Conservation (phyloP, 768 basidiomycete species). For the Suillus ampliporus region DNA sequence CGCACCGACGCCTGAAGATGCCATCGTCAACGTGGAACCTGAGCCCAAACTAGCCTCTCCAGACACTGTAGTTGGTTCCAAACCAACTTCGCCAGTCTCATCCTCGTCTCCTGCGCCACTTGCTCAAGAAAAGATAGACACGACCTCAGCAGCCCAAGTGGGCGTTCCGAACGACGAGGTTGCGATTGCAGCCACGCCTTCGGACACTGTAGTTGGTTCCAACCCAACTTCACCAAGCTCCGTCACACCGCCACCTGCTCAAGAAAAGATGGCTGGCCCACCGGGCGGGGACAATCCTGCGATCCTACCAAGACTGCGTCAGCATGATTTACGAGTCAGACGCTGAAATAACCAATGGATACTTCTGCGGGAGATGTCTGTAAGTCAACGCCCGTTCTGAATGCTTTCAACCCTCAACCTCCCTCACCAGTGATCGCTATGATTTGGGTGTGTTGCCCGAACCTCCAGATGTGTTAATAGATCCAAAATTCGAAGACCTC, state of each 20-base stretch:
- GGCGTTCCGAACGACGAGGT: background rate
- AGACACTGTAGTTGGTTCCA: background rate
- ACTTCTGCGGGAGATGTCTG: slow-evolving; percentile 58
- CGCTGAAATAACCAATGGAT: slow-evolving; percentile 32
- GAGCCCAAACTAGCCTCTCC: background rate
- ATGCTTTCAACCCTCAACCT: background rate
- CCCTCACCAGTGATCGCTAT: slow-evolving; percentile 28
- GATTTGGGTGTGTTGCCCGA: slow-evolving; percentile 33
- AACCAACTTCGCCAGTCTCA: background rate
- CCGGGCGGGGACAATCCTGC: slow-evolving; percentile 26
- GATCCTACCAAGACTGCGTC: slow-evolving; percentile 52
- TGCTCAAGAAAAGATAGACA: slow-evolving; percentile 1
- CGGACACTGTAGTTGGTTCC: slow-evolving; percentile 2
- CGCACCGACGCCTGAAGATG: background rate
- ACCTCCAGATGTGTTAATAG: slow-evolving; percentile 33
- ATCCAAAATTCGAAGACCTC: slow-evolving; percentile 46
- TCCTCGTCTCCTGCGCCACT: background rate
- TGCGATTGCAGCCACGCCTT: background rate
- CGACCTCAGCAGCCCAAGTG: background rate
- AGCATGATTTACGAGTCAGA: slow-evolving; percentile 39
- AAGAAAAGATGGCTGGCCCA: slow-evolving; percentile 8
- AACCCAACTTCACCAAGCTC: slow-evolving; percentile 4
- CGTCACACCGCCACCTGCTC: background rate
- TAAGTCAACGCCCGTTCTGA: slow-evolving; percentile 36
- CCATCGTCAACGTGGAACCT: background rate